These are phyloP conservation scores for Yamadazyma sp. DNA, from an alignment of 1,139 yeast species.

Conservation along the genomic window DNA sequence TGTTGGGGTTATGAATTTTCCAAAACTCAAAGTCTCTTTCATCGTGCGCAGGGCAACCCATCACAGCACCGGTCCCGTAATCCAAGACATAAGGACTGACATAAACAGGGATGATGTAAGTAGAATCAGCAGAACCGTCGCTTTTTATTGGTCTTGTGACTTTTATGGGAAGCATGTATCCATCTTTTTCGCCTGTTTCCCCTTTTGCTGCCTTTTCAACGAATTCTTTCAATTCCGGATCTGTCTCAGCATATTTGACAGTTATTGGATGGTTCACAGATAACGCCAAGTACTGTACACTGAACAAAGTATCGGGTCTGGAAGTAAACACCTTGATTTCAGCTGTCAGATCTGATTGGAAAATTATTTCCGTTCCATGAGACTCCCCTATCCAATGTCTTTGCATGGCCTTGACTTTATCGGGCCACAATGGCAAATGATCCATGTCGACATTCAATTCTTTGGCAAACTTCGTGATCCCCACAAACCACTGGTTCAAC, in stretches of 20 bases:
- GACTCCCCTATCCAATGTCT: conserved; percentile 92
- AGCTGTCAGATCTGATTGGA: conserved; percentile 26
- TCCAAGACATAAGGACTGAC: conserved; percentile 89
- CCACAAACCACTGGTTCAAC: conserved; percentile 90
- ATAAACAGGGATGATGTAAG: conserved; percentile 62
- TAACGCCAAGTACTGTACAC: conserved; percentile 80
- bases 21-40: conserved; percentile 80
- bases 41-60: conserved; percentile 98
- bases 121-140: conserved; percentile 15
- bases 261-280: conserved; percentile 71
- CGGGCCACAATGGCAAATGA: conserved; percentile 74
- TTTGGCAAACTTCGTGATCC: conserved; percentile 78
- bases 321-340: conserved; percentile 70
- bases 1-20: conserved; percentile 55
- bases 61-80: conserved; percentile 91
- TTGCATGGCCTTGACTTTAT: conserved; percentile 87
- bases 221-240: conserved; percentile 46
- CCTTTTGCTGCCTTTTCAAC: conserved; percentile 22
- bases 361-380: conserved; percentile 69
- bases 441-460: conserved; percentile 64
- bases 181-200: conserved; percentile 56
- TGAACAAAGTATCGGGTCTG: conserved; percentile 81
- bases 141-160: conserved; percentile 64
- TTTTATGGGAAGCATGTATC: conserved; percentile 45
- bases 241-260: conserved; percentile 28